These are phyloP conservation scores for Trichoderma koningiopsis DNA, from an alignment of 2,329 filamentous ascomycete genomes.

Conservation along the genomic window DNA sequence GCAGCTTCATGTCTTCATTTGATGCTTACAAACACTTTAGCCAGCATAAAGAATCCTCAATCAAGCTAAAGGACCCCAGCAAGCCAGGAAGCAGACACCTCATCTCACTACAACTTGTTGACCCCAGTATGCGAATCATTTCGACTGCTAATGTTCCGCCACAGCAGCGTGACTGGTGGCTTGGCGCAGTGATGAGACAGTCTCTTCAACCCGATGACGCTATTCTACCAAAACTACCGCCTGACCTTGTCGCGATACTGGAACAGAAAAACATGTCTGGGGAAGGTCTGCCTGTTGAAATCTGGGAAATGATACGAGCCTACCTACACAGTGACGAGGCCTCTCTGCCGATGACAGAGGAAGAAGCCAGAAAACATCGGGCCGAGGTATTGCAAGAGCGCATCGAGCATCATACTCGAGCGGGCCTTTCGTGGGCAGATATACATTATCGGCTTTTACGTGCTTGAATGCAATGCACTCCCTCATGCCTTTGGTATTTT, in stretches of 20 bases:
- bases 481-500: not conserved
- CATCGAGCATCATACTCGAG: not conserved
- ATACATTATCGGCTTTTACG: not conserved
- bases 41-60: slow-evolving; percentile 37
- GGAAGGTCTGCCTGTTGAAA: not conserved
- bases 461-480: not conserved
- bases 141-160: not conserved
- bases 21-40: not conserved
- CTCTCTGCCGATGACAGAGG: not conserved
- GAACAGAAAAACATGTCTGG: not conserved
- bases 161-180: not conserved
- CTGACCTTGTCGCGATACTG: not conserved
- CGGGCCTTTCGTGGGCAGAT: not conserved
- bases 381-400: not conserved
- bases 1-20: not conserved
- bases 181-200: slow-evolving; percentile 36
- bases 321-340: not conserved
- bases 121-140: not conserved
- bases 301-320: not conserved
- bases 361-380: not conserved
- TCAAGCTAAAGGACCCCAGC: slow-evolving; percentile 48
- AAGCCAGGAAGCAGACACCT: slow-evolving; percentile 55
- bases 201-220: not conserved
- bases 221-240: not conserved
- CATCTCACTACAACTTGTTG: slow-evolving; percentile 52